Base-by-base conservation (phyloP, 1,139 yeast species). In the Geotrichum australiense region DNA sequence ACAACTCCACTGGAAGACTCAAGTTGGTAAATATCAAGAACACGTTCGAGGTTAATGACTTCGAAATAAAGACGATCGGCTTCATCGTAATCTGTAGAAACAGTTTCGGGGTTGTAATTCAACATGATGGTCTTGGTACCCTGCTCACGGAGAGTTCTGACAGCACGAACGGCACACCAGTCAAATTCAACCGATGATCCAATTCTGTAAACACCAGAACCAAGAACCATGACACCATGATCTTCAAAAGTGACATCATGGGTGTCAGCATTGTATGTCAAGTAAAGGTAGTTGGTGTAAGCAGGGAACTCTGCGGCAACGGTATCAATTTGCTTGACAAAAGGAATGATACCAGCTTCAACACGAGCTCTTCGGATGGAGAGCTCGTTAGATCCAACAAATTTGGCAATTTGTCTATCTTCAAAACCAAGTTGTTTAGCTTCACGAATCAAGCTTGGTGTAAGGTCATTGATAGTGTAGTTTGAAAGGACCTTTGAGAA, bases 221-320 rank as follows among this genome's bases (percentile, higher is more conserved):
- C 98, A 53, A 91, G 73, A 33, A 91, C 98, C 77, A 91, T 71
- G 50, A 93, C 81, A 58, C 98, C 97, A 52, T 84, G 76, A 50
- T 89, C 97, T 57, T 84, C 76, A 59, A 91, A 91, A 32, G 70
- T 74, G 45, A 91, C 80, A 64, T 91, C 98, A 53, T 82, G 81
- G 40, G 77, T 73, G 41, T 86, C 75, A 43, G 96, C 98, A 61
- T 89, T 91, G 68, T 91, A 91, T 39, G 98, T 91, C 46, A 95
- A 85, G 76, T 91, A 91, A 56, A 91, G 74, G 66, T 91, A 91
- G 71, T 91, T 91, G 47, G 98, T 91, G 59, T 79, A 74, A 32
- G 98, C 98, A 39, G 98, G 98, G 78, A 91, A 91, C 66, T 91
- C 98, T 44, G 98, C 98, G 47, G 98, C 98, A 54, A 91, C 73